Base-by-base conservation (phyloP, 1,284 basidiomycete species). In the Phylloboletellus chloephorus region DNA sequence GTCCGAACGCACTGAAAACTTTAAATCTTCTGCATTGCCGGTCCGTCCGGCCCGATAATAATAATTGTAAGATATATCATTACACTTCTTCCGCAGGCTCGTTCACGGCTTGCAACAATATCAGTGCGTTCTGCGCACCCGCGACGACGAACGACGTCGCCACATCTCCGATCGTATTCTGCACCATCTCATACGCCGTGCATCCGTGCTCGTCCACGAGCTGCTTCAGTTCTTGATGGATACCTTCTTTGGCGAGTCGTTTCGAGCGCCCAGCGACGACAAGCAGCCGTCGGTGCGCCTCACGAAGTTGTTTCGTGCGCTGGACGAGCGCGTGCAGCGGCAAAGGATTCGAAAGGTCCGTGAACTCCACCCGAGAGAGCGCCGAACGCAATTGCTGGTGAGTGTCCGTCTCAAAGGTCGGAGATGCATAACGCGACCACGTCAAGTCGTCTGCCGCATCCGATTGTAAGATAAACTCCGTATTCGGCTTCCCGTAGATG, bases 211-310 rank as follows among this genome's bases (percentile, higher is more conserved):
- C 71, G 3, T 69, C 57, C 10, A 80, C 61, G 24, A 90, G 57
- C 41, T 66, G 57, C 19, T 67, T 67, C 37, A 90, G 57, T 64
- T 94, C 91, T 1, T 52, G 52, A 12, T 58, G 50, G 46, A 82
- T 71, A 12, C 69, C 72, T 48, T 78, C 73, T 2, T 74, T 64
- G 4, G 78, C 74, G 64, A 87, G 68, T 37, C 84, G 69, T 39
- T 89, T 71, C 17, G 87, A 88, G 2, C 91, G 74, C 2, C 89
- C 90, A 11, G 88, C 63, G 8, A 88, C 71, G 28, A 90, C 68
- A 26, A 86, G 64, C 11, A 72, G 67, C 48, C 60, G 61, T 5
- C 43, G 58, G 23, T 43, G 57, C 19, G 36, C 50, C 46, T 49
- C 60, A n/a, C 46, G 49, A 2, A 63, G 37, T 39, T n/a, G 52